These are phyloP conservation scores for Tolypocladium tropicale DNA, from an alignment of 2,329 filamentous ascomycete genomes.

Conservation along the genomic window DNA sequence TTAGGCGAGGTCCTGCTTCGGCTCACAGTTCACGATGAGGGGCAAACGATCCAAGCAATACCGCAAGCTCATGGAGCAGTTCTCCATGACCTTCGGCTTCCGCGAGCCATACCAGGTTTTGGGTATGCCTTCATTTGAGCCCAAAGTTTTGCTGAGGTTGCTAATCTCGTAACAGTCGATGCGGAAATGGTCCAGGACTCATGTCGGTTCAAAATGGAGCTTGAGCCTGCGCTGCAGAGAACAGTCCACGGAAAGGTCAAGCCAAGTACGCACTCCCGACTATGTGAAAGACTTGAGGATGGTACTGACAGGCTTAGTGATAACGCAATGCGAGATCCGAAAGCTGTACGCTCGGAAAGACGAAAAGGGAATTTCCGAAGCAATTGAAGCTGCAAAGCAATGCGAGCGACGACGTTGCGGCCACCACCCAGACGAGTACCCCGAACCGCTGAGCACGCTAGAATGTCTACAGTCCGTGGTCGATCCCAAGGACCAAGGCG, in stretches of 20 bases:
- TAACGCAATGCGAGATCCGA: slow-evolving; percentile 72
- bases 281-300: neutral
- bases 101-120: slow-evolving; percentile 91
- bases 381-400: slow-evolving; percentile 65
- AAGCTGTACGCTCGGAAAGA: slow-evolving; percentile 59
- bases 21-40: slow-evolving; percentile 26
- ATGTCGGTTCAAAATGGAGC: slow-evolving; percentile 78
- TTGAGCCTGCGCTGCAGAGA: slow-evolving; percentile 64
- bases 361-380: slow-evolving; percentile 40
- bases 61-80: slow-evolving; percentile 86
- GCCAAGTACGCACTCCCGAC: slow-evolving; percentile 50
- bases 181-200: slow-evolving; percentile 77
- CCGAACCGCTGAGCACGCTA: slow-evolving; percentile 56
- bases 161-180: slow-evolving; percentile 46
- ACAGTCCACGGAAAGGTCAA: slow-evolving; percentile 84
- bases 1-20: neutral
- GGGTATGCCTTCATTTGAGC: slow-evolving; percentile 30
- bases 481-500: slow-evolving; percentile 60
- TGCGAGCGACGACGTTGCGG: slow-evolving; percentile 70
- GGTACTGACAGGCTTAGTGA: slow-evolving; percentile 40
- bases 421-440: slow-evolving; percentile 62
- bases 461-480: slow-evolving; percentile 69
- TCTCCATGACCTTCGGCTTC: slow-evolving; percentile 78
- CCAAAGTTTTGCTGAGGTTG: neutral
- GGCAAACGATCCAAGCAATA: slow-evolving; percentile 45